Evolutionary conservation across 2,329 filamentous ascomycete genomes (phyloP).

Genomic region (Epichloe glyceriae): DNA sequence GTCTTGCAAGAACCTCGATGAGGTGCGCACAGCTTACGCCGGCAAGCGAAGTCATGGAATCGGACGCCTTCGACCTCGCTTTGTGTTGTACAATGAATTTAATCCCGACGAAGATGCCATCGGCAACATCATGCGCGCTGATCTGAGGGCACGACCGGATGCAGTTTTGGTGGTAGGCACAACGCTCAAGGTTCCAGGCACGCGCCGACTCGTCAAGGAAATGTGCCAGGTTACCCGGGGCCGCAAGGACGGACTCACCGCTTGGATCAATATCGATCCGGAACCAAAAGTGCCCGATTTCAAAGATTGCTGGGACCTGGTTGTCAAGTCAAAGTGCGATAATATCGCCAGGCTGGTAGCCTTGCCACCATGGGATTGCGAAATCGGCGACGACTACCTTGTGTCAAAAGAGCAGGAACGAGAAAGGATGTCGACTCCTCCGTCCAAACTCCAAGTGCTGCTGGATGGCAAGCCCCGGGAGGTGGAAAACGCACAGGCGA

Average conservation of each 20-base stretch:
- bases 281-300: slow-evolving; percentile 74
- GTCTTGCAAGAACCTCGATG: slow-evolving; percentile 61
- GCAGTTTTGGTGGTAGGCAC: slow-evolving; percentile 92
- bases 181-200: slow-evolving; percentile 87
- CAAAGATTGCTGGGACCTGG: slow-evolving; percentile 84
- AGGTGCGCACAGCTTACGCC: slow-evolving; percentile 58
- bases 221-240: slow-evolving; percentile 79
- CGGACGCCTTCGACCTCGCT: slow-evolving; percentile 76
- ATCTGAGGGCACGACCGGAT: slow-evolving; percentile 75
- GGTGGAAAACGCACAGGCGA: slow-evolving; percentile 32
- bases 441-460: slow-evolving; percentile 10
- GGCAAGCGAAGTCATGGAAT: slow-evolving; percentile 91
- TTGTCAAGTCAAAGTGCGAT: slow-evolving; percentile 79
- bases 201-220: slow-evolving; percentile 78
- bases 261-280: slow-evolving; percentile 88
- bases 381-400: slow-evolving; percentile 37
- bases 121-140: slow-evolving; percentile 75
- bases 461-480: slow-evolving; percentile 24
- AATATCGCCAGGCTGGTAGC: slow-evolving; percentile 65
- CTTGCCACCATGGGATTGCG: slow-evolving; percentile 44
- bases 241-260: slow-evolving; percentile 69
- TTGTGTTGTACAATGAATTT: slow-evolving; percentile 94
- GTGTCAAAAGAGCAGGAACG: slow-evolving; percentile 32
- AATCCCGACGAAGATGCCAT: slow-evolving; percentile 96
- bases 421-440: slow-evolving; percentile 19